phyloP scores from a whole-genome alignment of 306 rosid species.

The Dalbergia oliveri region DNA sequence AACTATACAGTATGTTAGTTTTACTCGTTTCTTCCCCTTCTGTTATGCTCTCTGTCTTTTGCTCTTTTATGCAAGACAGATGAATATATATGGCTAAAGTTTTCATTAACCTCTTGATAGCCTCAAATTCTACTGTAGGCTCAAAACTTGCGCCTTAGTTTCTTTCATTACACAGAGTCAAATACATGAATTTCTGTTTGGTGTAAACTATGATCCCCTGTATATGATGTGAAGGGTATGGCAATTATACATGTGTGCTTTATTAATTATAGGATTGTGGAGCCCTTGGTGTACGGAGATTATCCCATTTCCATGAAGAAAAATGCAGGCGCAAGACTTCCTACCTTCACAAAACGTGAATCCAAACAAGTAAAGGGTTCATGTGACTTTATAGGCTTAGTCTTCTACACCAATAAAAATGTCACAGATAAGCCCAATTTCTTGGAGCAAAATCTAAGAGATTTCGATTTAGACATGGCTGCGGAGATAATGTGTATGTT shows the following conservation, averaged over 20 bases:
- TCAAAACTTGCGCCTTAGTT: no score
- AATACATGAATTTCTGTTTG: no score
- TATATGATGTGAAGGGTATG: not conserved
- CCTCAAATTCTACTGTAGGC: no score
- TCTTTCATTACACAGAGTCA: no score
- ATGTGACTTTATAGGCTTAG: conserved; percentile 58
- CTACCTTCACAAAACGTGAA: conserved; percentile 48
- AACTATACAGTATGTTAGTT: not conserved
- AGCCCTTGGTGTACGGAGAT: conserved; percentile 62
- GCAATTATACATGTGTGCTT: not conserved
- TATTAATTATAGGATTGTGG: conserved; percentile 50
- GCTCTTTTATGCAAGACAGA: not conserved
- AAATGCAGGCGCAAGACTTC: conserved; percentile 55
- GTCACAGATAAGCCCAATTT: conserved; percentile 46
- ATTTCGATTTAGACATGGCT: conserved; percentile 42
- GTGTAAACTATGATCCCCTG: not conserved
- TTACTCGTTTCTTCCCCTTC: not conserved
- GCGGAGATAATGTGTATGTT: not conserved
- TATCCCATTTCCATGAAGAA: conserved; percentile 60
- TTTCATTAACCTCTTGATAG: not conserved
- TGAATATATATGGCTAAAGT: not conserved
- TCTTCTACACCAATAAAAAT: conserved; percentile 22
- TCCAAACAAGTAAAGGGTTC: conserved; percentile 57
- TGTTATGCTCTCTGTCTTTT: not conserved
- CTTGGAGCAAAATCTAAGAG: conserved; percentile 42